These are phyloP conservation scores for Elaeis guineensis DNA, from an alignment of 176 grass and related monocot genomes.

Conservation along the genomic window DNA sequence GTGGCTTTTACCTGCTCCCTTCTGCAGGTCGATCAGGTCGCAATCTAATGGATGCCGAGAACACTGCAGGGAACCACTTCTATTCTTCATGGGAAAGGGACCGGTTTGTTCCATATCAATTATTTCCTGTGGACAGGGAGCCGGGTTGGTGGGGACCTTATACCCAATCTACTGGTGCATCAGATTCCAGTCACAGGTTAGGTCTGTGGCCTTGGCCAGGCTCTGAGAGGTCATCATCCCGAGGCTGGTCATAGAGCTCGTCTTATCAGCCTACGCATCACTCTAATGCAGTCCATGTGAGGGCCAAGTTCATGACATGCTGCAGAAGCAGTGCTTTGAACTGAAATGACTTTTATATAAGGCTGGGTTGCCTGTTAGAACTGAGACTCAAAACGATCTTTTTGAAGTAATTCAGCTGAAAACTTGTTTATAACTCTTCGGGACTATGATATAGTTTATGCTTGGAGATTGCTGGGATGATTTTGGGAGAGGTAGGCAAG, in stretches of 20 bases:
- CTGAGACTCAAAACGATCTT: no score
- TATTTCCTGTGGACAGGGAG: conserved; percentile 50
- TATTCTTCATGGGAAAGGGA: conserved; percentile 66
- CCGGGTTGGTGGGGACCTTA: conserved; percentile 56
- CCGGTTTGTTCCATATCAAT: conserved; percentile 48
- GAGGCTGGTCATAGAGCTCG: conserved; percentile 26
- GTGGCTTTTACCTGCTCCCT: conserved; percentile 46
- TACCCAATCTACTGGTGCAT: conserved; percentile 25
- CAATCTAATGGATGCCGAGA: conserved; percentile 47
- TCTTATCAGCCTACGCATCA: conserved; percentile 39
- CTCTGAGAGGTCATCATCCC: conserved; percentile 31
- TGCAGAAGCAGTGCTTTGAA: no score
- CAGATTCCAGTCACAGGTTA: conserved; percentile 34
- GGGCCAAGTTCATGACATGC: no score
- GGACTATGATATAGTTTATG: no score
- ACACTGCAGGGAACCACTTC: conserved; percentile 45
- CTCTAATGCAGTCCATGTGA: conserved; percentile 36
- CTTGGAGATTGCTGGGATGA: no score
- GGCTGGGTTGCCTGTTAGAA: no score
- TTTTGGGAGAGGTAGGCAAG: no score
- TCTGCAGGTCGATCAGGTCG: conserved; percentile 39
- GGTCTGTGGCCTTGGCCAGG: conserved; percentile 40
- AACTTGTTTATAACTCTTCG: no score
- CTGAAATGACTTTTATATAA: no score
- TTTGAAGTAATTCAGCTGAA: no score